Conservation (phyloP, 129 eudicot genomes). For the Flaveria robusta region DNA sequence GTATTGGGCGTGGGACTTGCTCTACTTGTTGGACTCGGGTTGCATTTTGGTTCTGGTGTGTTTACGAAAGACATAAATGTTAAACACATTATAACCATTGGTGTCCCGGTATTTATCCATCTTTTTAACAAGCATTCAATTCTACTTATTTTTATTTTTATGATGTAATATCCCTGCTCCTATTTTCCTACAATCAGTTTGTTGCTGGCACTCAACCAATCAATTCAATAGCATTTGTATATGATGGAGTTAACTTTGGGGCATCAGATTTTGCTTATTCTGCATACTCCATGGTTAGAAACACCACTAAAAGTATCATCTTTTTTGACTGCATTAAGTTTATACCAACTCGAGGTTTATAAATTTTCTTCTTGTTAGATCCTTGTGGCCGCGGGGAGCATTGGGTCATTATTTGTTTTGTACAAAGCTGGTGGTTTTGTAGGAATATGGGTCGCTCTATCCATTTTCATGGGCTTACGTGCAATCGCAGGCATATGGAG, state of each 20-base stretch:
- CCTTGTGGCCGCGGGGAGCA: slow-evolving; percentile 62
- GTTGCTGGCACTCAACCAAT: slow-evolving; percentile 91
- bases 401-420: slow-evolving; percentile 54
- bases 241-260: slow-evolving; percentile 83
- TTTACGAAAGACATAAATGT: slow-evolving; percentile 68
- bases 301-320: background rate
- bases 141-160: background rate
- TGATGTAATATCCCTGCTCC: background rate
- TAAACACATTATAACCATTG: slow-evolving; percentile 53
- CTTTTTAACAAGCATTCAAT: background rate
- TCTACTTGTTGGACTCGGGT: slow-evolving; percentile 73
- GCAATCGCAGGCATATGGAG: slow-evolving; percentile 89
- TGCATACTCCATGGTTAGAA: slow-evolving; percentile 82
- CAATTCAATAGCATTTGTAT: slow-evolving; percentile 73
- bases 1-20: slow-evolving; percentile 80
- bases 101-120: slow-evolving; percentile 61
- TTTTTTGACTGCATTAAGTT: background rate
- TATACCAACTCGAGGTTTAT: background rate
- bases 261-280: slow-evolving; percentile 86
- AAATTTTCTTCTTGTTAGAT: slow-evolving; percentile 44
- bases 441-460: slow-evolving; percentile 83
- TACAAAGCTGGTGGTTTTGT: slow-evolving; percentile 54
- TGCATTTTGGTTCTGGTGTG: slow-evolving; percentile 72
- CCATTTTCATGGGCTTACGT: slow-evolving; percentile 74
- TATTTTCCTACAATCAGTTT: slow-evolving; percentile 44